Percentiles rank a stretch among this genome's conserved stretches.
Conservation (phyloP, 2,329 filamentous ascomycete species). For the Penicillium sp. region DNA sequence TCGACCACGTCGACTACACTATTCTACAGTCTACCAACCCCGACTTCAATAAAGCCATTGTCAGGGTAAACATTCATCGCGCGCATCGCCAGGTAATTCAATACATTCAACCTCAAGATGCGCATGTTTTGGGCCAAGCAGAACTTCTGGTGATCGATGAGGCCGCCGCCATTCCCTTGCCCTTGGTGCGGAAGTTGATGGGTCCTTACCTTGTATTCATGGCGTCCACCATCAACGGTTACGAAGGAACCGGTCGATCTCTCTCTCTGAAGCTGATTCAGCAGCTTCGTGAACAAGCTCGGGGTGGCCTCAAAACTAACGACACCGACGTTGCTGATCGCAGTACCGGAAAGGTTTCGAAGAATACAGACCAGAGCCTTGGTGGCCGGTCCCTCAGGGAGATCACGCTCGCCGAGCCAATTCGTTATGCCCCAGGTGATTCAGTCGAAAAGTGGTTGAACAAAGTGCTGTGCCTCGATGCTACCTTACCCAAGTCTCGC, state of each 20-base stretch:
- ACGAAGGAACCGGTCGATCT: slow-evolving; percentile 94
- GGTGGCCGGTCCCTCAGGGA: slow-evolving; percentile 83
- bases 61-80: slow-evolving; percentile 92
- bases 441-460: slow-evolving; percentile 96
- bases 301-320: slow-evolving; percentile 61
- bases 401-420: slow-evolving; percentile 90
- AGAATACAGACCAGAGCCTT: slow-evolving; percentile 62
- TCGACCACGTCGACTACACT: slow-evolving; percentile 95
- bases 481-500: slow-evolving; percentile 79
- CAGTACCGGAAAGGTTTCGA: slow-evolving; percentile 73
- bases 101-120: slow-evolving; percentile 96
- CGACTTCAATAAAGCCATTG: slow-evolving; percentile 98
- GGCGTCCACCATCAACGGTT: slow-evolving; percentile 98
- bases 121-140: slow-evolving; percentile 91
- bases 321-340: slow-evolving; percentile 75
- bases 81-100: slow-evolving; percentile 97
- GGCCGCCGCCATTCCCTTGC: slow-evolving; percentile 92
- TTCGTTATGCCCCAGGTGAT: slow-evolving; percentile 90
- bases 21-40: slow-evolving; percentile 98
- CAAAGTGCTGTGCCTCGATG: slow-evolving; percentile 88
- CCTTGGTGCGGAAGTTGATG: slow-evolving; percentile 90
- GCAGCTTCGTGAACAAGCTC: slow-evolving; percentile 90
- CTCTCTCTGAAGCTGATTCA: slow-evolving; percentile 96
- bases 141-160: slow-evolving; percentile 97
- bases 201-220: slow-evolving; percentile 98